phyloP scores from a whole-genome alignment of 108 stramenopile genomes.

The Schizochytrium sp. region DNA sequence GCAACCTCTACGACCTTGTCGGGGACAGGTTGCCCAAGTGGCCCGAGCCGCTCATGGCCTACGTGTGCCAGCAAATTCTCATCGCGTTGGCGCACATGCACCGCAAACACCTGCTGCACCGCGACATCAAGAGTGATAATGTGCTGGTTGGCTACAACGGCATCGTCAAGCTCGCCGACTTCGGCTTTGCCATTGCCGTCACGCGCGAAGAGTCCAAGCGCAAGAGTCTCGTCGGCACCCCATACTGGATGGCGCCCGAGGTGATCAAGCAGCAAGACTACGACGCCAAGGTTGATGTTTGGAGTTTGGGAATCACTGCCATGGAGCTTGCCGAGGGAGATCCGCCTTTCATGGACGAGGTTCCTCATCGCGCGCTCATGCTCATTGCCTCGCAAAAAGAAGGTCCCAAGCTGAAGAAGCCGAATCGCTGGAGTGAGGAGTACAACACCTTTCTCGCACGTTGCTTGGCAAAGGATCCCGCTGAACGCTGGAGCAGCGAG shows the following conservation, averaged over 20 bases:
- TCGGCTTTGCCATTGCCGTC: slow-evolving; percentile 29
- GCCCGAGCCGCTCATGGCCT: slow-evolving; percentile 50
- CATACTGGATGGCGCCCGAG: slow-evolving; percentile 66
- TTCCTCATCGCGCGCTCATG: slow-evolving; percentile 53
- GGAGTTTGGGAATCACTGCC: slow-evolving; percentile 56
- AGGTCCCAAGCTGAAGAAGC: slow-evolving; percentile 41
- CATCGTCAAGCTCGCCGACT: slow-evolving; percentile 12
- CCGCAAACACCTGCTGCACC: slow-evolving; percentile 39
- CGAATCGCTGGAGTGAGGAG: slow-evolving; percentile 35
- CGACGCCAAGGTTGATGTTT: slow-evolving; percentile 59
- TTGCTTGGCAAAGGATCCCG: slow-evolving; percentile 38
- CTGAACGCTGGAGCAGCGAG: slow-evolving; percentile 43
- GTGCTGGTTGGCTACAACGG: slow-evolving; percentile 3
- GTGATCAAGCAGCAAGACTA: slow-evolving; percentile 51
- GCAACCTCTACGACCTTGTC: slow-evolving; percentile 37
- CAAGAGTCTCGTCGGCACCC: slow-evolving; percentile 53
- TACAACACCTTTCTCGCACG: slow-evolving; percentile 48
- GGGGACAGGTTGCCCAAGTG: slow-evolving; percentile 42
- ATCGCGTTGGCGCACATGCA: slow-evolving; percentile 45
- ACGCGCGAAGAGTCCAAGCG: slow-evolving; percentile 47
- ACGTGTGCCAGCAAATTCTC: slow-evolving; percentile 49
- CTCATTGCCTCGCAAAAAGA: slow-evolving; percentile 52
- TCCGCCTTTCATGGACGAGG: slow-evolving; percentile 56
- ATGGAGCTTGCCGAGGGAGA: slow-evolving; percentile 64
- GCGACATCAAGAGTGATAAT: slow-evolving; percentile 45